These are phyloP conservation scores for Clonostachys solani DNA, from an alignment of 2,329 filamentous ascomycete genomes.

Conservation along the genomic window DNA sequence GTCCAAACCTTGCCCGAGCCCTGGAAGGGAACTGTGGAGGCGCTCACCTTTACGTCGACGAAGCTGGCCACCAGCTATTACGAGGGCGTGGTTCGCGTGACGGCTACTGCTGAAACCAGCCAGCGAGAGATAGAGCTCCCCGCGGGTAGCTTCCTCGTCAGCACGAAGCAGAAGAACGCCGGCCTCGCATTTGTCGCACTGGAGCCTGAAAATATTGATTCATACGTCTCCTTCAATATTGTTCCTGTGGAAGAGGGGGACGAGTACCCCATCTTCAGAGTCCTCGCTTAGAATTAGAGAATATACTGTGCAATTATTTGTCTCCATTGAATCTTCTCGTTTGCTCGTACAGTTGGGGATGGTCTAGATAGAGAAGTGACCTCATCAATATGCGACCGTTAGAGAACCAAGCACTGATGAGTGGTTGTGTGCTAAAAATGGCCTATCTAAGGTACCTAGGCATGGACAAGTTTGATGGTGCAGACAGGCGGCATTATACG, in stretches of 20 bases:
- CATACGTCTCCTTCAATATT: slow-evolving; percentile 21
- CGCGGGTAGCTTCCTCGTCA: slow-evolving; percentile 19
- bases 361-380: too few relatives aligned
- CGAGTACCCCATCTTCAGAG: slow-evolving; percentile 21
- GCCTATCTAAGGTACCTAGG: too few relatives aligned
- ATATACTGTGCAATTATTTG: neutral
- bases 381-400: too few relatives aligned
- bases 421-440: too few relatives aligned
- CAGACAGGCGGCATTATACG: too few relatives aligned
- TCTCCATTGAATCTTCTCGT: neutral
- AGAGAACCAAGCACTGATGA: too few relatives aligned
- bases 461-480: too few relatives aligned
- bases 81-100: slow-evolving; percentile 16
- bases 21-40: slow-evolving; percentile 18
- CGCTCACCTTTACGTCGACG: slow-evolving; percentile 14
- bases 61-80: slow-evolving; percentile 12
- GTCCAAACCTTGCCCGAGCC: slow-evolving; percentile 13
- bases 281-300: slow-evolving; percentile 2
- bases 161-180: slow-evolving; percentile 23
- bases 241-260: slow-evolving; percentile 17
- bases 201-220: slow-evolving; percentile 25
- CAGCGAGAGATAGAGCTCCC: slow-evolving; percentile 13
- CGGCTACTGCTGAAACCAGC: slow-evolving; percentile 9
- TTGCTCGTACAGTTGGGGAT: too few relatives aligned
- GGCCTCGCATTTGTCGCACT: slow-evolving; percentile 17